Conservation (phyloP, 208 protist species). For the Porcisia hertigi region DNA sequence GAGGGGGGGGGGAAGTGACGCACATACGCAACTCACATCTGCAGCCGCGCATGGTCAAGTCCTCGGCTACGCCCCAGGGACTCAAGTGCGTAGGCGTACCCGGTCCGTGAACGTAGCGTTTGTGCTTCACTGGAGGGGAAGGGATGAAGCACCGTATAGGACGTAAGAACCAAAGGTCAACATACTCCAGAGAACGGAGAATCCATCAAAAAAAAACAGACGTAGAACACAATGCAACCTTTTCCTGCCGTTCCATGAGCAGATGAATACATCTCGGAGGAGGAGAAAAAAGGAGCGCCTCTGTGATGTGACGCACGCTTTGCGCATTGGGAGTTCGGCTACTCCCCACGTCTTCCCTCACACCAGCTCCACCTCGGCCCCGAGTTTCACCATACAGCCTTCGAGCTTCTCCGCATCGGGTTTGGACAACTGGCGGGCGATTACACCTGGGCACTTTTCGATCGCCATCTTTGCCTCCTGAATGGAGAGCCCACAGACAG, state of each 20-base stretch:
- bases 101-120: background rate
- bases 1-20: background rate
- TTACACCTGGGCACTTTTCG: slow-evolving; percentile 78
- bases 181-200: too few relatives aligned
- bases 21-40: background rate
- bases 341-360: slow-evolving; percentile 16
- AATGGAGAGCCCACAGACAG: slow-evolving; percentile 62
- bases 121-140: background rate
- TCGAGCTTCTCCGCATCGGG: slow-evolving; percentile 83
- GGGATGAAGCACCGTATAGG: background rate
- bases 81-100: background rate
- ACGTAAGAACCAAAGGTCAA: too few relatives aligned
- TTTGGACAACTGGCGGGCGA: slow-evolving; percentile 67
- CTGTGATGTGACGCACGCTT: background rate
- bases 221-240: too few relatives aligned
- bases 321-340: background rate
- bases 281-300: background rate
- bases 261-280: background rate
- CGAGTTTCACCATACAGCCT: slow-evolving; percentile 60
- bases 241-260: background rate
- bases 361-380: slow-evolving; percentile 72
- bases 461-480: slow-evolving; percentile 79
- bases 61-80: too few relatives aligned
- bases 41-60: background rate
- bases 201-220: too few relatives aligned